Evolutionary conservation across 1,284 basidiomycete species (phyloP), one percentile per base, ranked within the genome.

Genomic region (Austroboletus niveus): DNA sequence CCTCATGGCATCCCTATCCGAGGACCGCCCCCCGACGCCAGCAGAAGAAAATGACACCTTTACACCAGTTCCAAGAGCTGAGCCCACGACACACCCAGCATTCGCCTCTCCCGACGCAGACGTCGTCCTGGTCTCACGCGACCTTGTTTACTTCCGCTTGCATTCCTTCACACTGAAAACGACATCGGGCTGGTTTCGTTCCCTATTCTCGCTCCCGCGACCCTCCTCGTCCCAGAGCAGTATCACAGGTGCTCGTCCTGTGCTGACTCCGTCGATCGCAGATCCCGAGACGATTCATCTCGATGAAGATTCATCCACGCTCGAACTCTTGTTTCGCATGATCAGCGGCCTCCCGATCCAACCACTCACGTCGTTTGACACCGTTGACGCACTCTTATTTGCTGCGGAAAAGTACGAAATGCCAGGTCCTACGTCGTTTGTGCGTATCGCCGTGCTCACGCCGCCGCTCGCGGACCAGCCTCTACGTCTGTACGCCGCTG

Each of bases 351-450:
- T 82, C 15, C 73, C 78, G 2, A 72, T 85, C 20, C 68, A 75
- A 17, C 68, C 71, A 4, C 66, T 82, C n/a, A 69, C 72, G 43
- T 73, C 76, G 1, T 79, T 77, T 60, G 81, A 83, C 57, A 56
- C 66, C 32, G 65, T 85, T 52, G 82, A 84, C 50, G 69, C 74
- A 4, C 60, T 86, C 20, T 69, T 86, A 11, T 81, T 74, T 51
- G 81, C 81, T 0, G 78, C 82, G 0, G 84, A 86, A 57, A 85
- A 84, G 59, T 85, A 84, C 62, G 84, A 85, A 44, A 84, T 83
- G 78, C 75, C 80, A 0, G 83, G 82, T 0, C 80, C 83, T 1
- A 69, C 74, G 52, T 82, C 80, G 7, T 75, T 83, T 57, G 64
- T 83, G 41, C 80, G 80, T 30, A 75, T 79, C 24, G 72, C 79